Conservation (phyloP, 2,329 filamentous ascomycete genomes). For the Ceratocystis variospora region DNA sequence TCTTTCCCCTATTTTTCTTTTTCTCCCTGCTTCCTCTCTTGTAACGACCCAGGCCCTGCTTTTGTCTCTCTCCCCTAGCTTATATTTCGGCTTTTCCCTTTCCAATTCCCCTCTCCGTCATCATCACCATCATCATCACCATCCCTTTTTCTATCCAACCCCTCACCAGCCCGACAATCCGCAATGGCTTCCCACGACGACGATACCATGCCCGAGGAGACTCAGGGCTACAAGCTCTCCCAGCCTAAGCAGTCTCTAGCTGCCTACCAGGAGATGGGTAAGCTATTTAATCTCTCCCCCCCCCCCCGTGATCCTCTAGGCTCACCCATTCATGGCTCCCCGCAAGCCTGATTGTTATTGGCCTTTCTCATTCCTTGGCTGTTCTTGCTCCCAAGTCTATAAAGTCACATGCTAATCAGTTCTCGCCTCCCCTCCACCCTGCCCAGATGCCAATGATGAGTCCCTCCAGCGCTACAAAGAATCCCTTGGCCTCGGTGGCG, state of each 20-base stretch:
- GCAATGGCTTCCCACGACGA: conserved; percentile 57
- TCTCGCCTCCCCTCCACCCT: conserved; percentile 7
- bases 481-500: conserved; percentile 73
- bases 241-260: conserved; percentile 93
- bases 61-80: neutral
- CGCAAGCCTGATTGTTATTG: neutral
- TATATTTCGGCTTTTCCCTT: neutral
- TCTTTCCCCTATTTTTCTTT: conserved; percentile 4
- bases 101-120: neutral
- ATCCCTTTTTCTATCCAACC: neutral
- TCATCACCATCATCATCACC: neutral
- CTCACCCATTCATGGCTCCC: neutral
- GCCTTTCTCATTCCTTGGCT: neutral
- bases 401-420: conserved; percentile 9
- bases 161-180: neutral
- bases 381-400: neutral
- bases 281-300: conserved; percentile 27
- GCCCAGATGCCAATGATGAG: conserved; percentile 59
- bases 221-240: conserved; percentile 93
- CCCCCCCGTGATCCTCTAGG: conserved; percentile 1
- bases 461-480: conserved; percentile 96
- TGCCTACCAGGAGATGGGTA: conserved; percentile 88
- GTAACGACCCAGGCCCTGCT: neutral
- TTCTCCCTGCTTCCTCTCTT: neutral
- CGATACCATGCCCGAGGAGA: conserved; percentile 74